A percentile compares a stretch with the other conserved stretches of the same genome.
Evolutionary conservation across 768 basidiomycete genomes (phyloP).

Genomic region (Daedaleopsis sinensis): DNA sequence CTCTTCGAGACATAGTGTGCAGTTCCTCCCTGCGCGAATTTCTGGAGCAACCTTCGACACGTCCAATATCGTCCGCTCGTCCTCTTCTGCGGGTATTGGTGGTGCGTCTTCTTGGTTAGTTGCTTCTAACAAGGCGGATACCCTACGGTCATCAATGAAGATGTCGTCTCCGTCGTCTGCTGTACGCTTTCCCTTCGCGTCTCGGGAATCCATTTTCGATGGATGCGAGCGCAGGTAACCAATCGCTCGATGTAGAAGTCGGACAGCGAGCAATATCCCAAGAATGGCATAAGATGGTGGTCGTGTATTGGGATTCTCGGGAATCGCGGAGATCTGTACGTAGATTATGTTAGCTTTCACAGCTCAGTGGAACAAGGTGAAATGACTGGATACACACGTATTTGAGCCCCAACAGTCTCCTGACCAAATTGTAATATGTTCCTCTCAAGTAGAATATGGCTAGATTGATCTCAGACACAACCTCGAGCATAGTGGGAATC

Average conservation of each 20-base stretch:
- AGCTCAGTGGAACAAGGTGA: not conserved
- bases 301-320: constrained; percentile 67
- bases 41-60: constrained; percentile 54
- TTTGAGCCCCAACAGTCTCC: constrained; percentile 66
- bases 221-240: constrained; percentile 43
- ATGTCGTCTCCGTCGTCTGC: constrained; percentile 40
- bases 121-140: constrained; percentile 57
- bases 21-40: constrained; percentile 63
- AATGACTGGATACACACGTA: constrained; percentile 50
- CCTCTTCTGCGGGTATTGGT: constrained; percentile 65
- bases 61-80: constrained; percentile 68
- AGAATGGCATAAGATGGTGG: constrained; percentile 89
- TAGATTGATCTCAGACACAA: constrained; percentile 71
- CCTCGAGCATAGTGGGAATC: constrained; percentile 56
- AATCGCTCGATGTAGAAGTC: constrained; percentile 65
- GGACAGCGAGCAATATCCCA: constrained; percentile 68
- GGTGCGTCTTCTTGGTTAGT: constrained; percentile 56
- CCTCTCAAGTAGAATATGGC: constrained; percentile 82
- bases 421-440: constrained; percentile 74
- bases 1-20: constrained; percentile 86
- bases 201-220: constrained; percentile 20
- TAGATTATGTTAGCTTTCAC: not conserved
- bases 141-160: constrained; percentile 61
- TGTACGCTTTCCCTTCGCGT: constrained; percentile 39
- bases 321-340: constrained; percentile 75